These are phyloP conservation scores for Aspergillus sp. DNA, from an alignment of 2,329 filamentous ascomycete genomes.

Conservation along the genomic window DNA sequence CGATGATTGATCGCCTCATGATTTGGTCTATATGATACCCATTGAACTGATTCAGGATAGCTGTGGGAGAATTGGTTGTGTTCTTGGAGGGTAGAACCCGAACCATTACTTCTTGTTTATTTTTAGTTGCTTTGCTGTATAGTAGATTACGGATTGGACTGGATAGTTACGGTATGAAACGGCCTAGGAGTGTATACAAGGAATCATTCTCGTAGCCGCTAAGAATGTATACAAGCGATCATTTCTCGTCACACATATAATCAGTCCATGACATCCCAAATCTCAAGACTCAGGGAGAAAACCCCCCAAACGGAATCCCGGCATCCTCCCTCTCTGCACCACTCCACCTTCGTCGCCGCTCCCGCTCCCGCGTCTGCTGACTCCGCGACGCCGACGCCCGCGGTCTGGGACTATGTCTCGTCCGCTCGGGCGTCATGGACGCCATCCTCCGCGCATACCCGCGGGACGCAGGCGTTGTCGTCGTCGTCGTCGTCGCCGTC, in stretches of 20 bases:
- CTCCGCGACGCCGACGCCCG: constrained; percentile 8
- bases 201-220: not conserved
- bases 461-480: constrained; percentile 6
- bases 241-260: not conserved
- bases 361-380: constrained; percentile 15
- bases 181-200: not conserved
- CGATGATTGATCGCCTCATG: not conserved
- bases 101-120: not conserved
- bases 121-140: not conserved
- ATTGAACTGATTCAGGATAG: constrained; percentile 4
- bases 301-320: constrained; percentile 6
- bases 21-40: constrained; percentile 10
- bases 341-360: constrained; percentile 20
- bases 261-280: not conserved
- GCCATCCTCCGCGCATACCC: constrained; percentile 4
- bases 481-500: constrained; percentile 10
- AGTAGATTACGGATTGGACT: not conserved
- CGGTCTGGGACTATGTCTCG: not conserved
- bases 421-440: constrained; percentile 6
- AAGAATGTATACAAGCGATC: not conserved
- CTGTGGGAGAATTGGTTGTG: not conserved
- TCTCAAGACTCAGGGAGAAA: not conserved
- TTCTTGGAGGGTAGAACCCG: too few species aligned
- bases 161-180: not conserved
- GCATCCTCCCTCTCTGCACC: constrained; percentile 15